A percentile compares a stretch with the other conserved stretches of the same genome.
Conservation (phyloP, 768 basidiomycete species). For the Hygrocybe punicea region DNA sequence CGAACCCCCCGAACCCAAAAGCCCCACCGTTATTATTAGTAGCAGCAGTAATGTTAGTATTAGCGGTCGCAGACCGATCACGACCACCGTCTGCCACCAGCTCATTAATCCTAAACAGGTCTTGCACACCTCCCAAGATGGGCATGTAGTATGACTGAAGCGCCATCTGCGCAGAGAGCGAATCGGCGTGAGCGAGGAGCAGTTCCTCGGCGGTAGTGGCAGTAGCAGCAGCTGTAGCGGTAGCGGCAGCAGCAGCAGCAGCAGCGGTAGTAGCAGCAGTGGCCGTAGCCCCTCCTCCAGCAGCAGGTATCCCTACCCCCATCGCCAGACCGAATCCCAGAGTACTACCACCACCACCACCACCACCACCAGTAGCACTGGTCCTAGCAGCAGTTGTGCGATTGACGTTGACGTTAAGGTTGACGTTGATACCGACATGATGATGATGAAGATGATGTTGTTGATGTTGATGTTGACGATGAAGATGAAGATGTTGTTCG, state of each 20-base stretch:
- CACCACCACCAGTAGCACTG: no score
- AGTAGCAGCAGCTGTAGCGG: conserved; percentile 35
- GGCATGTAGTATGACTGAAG: conserved; percentile 64
- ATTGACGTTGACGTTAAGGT: neutral
- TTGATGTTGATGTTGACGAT: no score
- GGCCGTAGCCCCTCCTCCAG: conserved; percentile 47
- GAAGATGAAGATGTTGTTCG: no score
- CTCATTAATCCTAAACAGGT: conserved; percentile 30
- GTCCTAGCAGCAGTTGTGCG: neutral
- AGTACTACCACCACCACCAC: no score
- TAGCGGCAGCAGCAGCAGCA: no score
- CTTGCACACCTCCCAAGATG: conserved; percentile 48
- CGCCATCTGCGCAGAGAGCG: conserved; percentile 55
- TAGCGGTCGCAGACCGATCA: neutral
- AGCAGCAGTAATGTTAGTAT: conserved; percentile 7
- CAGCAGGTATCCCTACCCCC: conserved; percentile 29
- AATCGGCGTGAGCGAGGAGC: conserved; percentile 54
- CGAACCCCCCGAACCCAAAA: neutral
- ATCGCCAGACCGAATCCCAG: conserved; percentile 19
- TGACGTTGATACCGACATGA: neutral
- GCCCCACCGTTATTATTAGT: neutral
- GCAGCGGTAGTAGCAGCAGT: conserved; percentile 32
- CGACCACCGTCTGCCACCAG: conserved; percentile 7
- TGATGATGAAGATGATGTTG: no score
- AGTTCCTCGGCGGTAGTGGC: conserved; percentile 55